A percentile compares a stretch with the other conserved stretches of the same genome.
These are phyloP conservation scores for Nothophaeocryptopus gaeumannii DNA, from an alignment of 2,329 filamentous ascomycete species.

Conservation along the genomic window DNA sequence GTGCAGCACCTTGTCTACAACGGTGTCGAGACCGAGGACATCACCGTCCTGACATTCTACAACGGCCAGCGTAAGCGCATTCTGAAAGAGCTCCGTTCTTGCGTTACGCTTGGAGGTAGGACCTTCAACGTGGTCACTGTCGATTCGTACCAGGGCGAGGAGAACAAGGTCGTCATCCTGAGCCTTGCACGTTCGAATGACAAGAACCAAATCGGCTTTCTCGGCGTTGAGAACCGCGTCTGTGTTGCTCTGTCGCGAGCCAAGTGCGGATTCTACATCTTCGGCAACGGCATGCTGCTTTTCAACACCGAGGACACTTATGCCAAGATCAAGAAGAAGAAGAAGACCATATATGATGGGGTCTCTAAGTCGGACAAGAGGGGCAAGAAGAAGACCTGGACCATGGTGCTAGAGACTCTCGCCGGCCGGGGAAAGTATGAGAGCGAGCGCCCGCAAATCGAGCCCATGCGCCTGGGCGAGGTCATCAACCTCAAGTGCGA, in stretches of 20 bases:
- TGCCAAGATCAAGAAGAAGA: slow-evolving; percentile 22
- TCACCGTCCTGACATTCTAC: slow-evolving; percentile 85
- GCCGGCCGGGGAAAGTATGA: slow-evolving; percentile 17
- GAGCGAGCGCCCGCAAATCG: slow-evolving; percentile 15
- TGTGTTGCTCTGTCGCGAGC: slow-evolving; percentile 68
- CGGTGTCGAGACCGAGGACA: slow-evolving; percentile 56
- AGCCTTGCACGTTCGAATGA: slow-evolving; percentile 73
- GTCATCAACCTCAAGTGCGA: slow-evolving; percentile 27
- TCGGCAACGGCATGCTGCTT: slow-evolving; percentile 66
- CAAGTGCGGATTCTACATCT: slow-evolving; percentile 75
- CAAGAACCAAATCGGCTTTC: slow-evolving; percentile 64
- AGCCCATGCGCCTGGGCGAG: slow-evolving; percentile 25
- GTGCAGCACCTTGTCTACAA: slow-evolving; percentile 70
- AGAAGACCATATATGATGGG: not conserved
- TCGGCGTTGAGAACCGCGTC: slow-evolving; percentile 62
- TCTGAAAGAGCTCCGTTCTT: slow-evolving; percentile 44
- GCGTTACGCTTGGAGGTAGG: slow-evolving; percentile 9
- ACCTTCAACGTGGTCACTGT: slow-evolving; percentile 68
- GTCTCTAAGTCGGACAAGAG: not conserved
- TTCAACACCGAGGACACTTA: slow-evolving; percentile 17
- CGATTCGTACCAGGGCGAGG: slow-evolving; percentile 87
- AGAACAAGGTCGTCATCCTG: slow-evolving; percentile 78
- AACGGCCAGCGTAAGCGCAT: slow-evolving; percentile 74
- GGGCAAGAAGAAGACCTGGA: slow-evolving; percentile 27
- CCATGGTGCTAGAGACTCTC: slow-evolving; percentile 31